phyloP scores from a whole-genome alignment of 73 alveolate species.

The Breviolum minutum region DNA sequence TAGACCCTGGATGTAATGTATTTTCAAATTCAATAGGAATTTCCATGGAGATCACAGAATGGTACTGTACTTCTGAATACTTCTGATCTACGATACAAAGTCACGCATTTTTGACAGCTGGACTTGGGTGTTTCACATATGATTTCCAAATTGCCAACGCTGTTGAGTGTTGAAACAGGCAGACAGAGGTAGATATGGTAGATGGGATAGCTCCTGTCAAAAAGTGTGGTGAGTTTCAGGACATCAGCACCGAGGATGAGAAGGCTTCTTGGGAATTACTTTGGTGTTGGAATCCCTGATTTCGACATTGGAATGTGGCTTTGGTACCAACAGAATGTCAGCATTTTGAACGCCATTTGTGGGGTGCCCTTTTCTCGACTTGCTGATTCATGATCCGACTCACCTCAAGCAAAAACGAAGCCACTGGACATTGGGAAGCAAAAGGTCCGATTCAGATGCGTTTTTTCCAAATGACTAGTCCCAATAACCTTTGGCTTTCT shows the following conservation, averaged over 20 bases:
- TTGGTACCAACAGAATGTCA: neutral
- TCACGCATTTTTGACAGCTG: neutral
- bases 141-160: no score
- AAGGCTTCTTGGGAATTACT: slow-evolving; percentile 8
- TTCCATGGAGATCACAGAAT: neutral
- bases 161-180: no score
- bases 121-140: no score
- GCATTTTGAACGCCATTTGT: neutral
- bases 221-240: neutral
- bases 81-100: no score
- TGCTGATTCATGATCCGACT: no score
- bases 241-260: slow-evolving; percentile 95
- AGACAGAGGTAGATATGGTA: neutral
- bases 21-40: neutral
- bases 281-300: neutral
- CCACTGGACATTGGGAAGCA: no score
- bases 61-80: neutral
- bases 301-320: neutral
- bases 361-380: neutral
- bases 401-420: no score
- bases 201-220: neutral
- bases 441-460: no score
- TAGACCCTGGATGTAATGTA: neutral
- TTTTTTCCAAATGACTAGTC: no score
- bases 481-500: no score